A percentile compares a stretch with the other conserved stretches of the same genome.
Conservation (phyloP, 306 rosid genomes). For the Senna tora region DNA sequence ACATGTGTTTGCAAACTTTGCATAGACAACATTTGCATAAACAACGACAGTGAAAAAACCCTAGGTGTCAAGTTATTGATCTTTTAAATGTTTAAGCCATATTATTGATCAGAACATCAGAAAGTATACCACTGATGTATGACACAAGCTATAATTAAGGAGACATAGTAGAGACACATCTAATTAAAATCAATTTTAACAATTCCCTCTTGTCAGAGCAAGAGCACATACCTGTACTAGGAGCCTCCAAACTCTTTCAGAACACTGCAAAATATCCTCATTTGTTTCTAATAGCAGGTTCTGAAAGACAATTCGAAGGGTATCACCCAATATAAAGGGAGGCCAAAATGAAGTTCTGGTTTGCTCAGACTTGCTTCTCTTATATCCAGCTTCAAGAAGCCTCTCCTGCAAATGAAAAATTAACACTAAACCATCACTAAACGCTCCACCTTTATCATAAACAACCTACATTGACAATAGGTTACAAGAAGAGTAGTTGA, state of each 20-base stretch:
- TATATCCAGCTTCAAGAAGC: slow-evolving; percentile 91
- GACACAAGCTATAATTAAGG: too few relatives aligned
- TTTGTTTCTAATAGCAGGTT: slow-evolving; percentile 90
- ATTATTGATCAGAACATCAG: too few relatives aligned
- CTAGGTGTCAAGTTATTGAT: too few relatives aligned
- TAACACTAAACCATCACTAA: neutral
- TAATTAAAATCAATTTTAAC: neutral
- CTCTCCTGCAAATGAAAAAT: slow-evolving; percentile 74
- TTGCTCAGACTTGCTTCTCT: slow-evolving; percentile 58
- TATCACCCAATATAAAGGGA: slow-evolving; percentile 84
- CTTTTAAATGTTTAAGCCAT: too few relatives aligned
- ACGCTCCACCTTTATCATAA: neutral
- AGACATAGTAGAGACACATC: neutral
- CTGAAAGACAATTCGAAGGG: slow-evolving; percentile 92
- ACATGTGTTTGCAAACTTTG: too few relatives aligned
- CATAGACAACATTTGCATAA: too few relatives aligned
- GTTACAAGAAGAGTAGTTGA: neutral
- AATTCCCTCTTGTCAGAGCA: neutral
- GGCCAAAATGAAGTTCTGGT: slow-evolving; percentile 79
- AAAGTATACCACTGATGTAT: too few relatives aligned
- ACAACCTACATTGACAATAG: neutral
- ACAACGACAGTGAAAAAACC: too few relatives aligned
- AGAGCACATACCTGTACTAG: slow-evolving; percentile 76
- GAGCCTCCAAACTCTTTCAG: slow-evolving; percentile 97
- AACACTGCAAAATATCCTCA: slow-evolving; percentile 81